Base-by-base conservation (phyloP, 1,139 yeast species). In the Kodamaea plutei region DNA sequence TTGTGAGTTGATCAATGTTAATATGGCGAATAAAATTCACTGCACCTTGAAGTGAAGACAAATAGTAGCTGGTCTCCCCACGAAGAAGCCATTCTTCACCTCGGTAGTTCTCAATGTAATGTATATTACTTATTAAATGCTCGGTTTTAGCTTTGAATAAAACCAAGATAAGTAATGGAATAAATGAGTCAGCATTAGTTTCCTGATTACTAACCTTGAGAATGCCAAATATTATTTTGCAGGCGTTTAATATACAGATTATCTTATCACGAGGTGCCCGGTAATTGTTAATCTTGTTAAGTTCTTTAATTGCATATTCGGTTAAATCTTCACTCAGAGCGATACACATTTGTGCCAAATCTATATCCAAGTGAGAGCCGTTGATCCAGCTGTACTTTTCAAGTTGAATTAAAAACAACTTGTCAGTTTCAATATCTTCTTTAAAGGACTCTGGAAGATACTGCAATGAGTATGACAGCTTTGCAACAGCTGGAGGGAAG, bases 261-360 rank as follows among this genome's bases (percentile, higher is more conserved):
- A 88, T 80, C 51, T 93, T 93, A 50, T 93, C 98, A 34, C 98
- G 68, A 8, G 98, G 98, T 0, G 97, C 93, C 46, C 94, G 73
- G 54, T 83, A 93, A 34, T 75, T 71, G 53, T 84, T 84, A 48
- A 91, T 78, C 47, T 87, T 88, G 41, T 69, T 65, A 30, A 93
- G 65, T 54, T 93, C 89, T 5, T 56, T 68, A 2, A 79, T 72
- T 0, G 97, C 94, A 37, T 83, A 69, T 21, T 73, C 73, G 29
- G 85, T 66, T 50, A 88, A 87, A 42, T 41, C 44, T 6, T 30
- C 34, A 18, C 37, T 38, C 8, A 43, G 39, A 6, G 42, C 40
- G 19, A 25, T 37, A 15, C 27, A 22, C 10, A 63, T 45, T 21
- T 50, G 46, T 8, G 54, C 54, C 27, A 73, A 62, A 25, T 81